These are phyloP conservation scores for Hura crepitans DNA, from an alignment of 441 rosid genomes.

Conservation along the genomic window DNA sequence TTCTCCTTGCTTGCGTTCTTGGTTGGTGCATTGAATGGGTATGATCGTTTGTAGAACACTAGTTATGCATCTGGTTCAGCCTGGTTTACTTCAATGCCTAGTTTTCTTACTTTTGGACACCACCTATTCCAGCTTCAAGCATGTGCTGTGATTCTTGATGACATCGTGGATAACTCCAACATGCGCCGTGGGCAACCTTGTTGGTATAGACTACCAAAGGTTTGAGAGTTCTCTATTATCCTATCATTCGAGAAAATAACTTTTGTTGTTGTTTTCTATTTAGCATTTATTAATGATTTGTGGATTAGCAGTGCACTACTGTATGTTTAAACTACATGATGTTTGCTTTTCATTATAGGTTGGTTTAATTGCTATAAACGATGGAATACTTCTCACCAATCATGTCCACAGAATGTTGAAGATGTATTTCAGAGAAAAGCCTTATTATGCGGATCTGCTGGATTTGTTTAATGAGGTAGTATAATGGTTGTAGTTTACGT, in stretches of 20 bases:
- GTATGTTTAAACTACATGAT: neutral
- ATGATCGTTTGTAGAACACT: slow-evolving; percentile 11
- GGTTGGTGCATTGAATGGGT: slow-evolving; percentile 68
- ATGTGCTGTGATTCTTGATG: slow-evolving; percentile 48
- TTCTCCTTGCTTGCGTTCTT: slow-evolving; percentile 40
- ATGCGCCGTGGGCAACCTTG: slow-evolving; percentile 55
- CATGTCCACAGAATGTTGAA: slow-evolving; percentile 46
- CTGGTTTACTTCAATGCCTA: neutral
- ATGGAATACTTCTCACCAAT: slow-evolving; percentile 41
- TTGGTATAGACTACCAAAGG: slow-evolving; percentile 54
- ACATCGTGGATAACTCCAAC: slow-evolving; percentile 51
- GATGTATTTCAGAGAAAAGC: slow-evolving; percentile 46
- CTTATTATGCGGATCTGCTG: slow-evolving; percentile 45
- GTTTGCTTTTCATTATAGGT: slow-evolving; percentile 28
- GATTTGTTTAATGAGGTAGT: slow-evolving; percentile 52
- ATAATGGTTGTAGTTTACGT: neutral
- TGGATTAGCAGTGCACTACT: neutral
- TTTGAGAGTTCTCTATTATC: slow-evolving; percentile 12
- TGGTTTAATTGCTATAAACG: slow-evolving; percentile 50
- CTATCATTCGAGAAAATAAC: neutral
- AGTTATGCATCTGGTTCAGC: slow-evolving; percentile 5
- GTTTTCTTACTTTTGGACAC: neutral
- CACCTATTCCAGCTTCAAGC: slow-evolving; percentile 46
- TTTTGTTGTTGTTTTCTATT: neutral
- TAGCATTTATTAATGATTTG: neutral